Percentiles rank a stretch among this genome's conserved stretches.
These are phyloP conservation scores for Apiospora pterosperma DNA, from an alignment of 2,329 filamentous ascomycete genomes.

Conservation along the genomic window DNA sequence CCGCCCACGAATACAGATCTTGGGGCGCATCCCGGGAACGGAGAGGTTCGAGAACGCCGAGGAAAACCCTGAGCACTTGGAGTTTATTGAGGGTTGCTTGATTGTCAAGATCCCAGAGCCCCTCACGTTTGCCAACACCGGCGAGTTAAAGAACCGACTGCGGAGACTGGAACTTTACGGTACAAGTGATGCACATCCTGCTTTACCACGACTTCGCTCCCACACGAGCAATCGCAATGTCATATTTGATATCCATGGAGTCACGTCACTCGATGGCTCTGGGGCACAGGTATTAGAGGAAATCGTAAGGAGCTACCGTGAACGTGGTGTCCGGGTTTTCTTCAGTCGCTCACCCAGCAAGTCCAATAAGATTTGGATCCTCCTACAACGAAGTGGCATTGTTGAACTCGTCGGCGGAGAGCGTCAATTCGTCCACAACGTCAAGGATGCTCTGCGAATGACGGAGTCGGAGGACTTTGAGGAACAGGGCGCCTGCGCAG, in stretches of 20 bases:
- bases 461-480: constrained; percentile 61
- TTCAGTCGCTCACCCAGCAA: constrained; percentile 58
- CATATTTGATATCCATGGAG: constrained; percentile 97
- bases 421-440: constrained; percentile 74
- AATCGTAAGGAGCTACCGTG: constrained; percentile 79
- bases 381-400: constrained; percentile 80
- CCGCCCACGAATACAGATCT: constrained; percentile 89
- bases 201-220: constrained; percentile 72
- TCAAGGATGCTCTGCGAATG: constrained; percentile 79
- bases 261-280: constrained; percentile 89
- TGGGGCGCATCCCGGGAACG: constrained; percentile 83
- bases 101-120: constrained; percentile 98
- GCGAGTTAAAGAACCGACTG: constrained; percentile 80
- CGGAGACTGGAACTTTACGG: constrained; percentile 86
- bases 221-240: constrained; percentile 86
- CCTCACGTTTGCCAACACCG: constrained; percentile 94
- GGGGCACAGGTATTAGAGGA: constrained; percentile 88
- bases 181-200: constrained; percentile 80
- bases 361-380: constrained; percentile 58
- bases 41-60: constrained; percentile 84
- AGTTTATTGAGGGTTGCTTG: constrained; percentile 87
- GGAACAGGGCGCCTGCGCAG: constrained; percentile 6
- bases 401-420: constrained; percentile 77
- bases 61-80: constrained; percentile 66
- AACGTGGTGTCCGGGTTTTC: constrained; percentile 72